Evolutionary conservation across 768 basidiomycete species (phyloP), one percentile per base, ranked within the genome.

Genomic region (Mycena haematopus): DNA sequence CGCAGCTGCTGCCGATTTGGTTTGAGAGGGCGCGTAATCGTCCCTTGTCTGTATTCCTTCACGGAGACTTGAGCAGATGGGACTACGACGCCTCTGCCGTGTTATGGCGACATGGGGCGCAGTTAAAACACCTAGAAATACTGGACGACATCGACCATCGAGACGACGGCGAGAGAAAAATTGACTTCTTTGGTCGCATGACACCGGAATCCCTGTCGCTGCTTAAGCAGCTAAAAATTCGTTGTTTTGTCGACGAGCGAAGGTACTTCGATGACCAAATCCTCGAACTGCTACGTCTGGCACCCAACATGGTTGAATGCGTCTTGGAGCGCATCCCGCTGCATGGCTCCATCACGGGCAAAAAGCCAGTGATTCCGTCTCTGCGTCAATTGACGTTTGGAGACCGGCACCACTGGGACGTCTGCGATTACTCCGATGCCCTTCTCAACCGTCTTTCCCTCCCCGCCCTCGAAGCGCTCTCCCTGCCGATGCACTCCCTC

Each of bases 301-400:
- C 52, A 1, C 36, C 52, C 21, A 52, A 38, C 17, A 33, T 52
- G 22, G 6, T 25, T 6, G 35, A 38, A 24, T 52, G 52, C 35
- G 7, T 19, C 14, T 50, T 50, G 11, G 47, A n/a, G n/a, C n/a
- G n/a, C n/a, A n/a, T n/a, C n/a, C n/a, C n/a, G n/a, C n/a, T n/a
- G n/a, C n/a, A n/a, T n/a, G n/a, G n/a, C n/a, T n/a, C n/a, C n/a
- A n/a, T n/a, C n/a, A n/a, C n/a, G n/a, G n/a, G n/a, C n/a, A n/a
- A n/a, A n/a, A 31, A 2, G 6, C 13, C 36, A 36, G 11, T 36
- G 36, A 36, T 36, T 36, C 36, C 40, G 1, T 24, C 25, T 40
- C 24, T 53, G 17, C 52, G 52, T 25, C 52, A 36, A 14, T 22
- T 53, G 52, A 17, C 11, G 21, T 52, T 52, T 17, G 35, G 52